Conservation (phyloP, 345 rosid genomes). For the Lumnitzera racemosa region DNA sequence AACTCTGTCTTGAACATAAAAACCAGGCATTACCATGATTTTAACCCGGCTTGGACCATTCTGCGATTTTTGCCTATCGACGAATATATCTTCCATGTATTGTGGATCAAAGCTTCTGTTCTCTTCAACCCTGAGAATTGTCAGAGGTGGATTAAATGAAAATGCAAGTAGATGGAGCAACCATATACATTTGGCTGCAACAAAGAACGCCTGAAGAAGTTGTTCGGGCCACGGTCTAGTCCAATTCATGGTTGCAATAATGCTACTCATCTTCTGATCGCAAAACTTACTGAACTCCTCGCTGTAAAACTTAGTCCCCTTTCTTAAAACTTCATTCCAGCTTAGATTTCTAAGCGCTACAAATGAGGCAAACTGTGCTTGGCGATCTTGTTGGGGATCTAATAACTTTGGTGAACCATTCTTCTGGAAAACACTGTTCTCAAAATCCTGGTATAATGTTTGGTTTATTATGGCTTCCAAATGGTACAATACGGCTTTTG, state of each 20-base stretch:
- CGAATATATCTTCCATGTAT: conserved; percentile 82
- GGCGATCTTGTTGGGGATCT: conserved; percentile 75
- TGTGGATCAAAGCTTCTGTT: conserved; percentile 56
- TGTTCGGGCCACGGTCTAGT: conserved; percentile 89
- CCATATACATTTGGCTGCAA: conserved; percentile 90
- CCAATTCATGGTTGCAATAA: conserved; percentile 72
- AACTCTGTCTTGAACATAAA: conserved; percentile 70
- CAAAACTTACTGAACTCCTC: conserved; percentile 95
- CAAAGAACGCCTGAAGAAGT: conserved; percentile 83
- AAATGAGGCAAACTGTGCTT: conserved; percentile 64
- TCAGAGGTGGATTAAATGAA: conserved; percentile 69
- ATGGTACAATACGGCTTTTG: conserved; percentile 67
- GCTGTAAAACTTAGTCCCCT: conserved; percentile 89
- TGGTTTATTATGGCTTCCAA: conserved; percentile 79
- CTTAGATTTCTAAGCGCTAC: conserved; percentile 77
- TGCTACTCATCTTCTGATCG: conserved; percentile 91
- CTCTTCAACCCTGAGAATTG: conserved; percentile 78
- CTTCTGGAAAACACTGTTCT: conserved; percentile 70
- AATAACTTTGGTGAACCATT: conserved; percentile 65
- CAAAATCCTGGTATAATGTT: conserved; percentile 79
- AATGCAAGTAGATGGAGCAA: conserved; percentile 91
- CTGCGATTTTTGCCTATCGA: conserved; percentile 45
- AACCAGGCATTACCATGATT: conserved; percentile 95
- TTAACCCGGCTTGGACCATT: conserved; percentile 48
- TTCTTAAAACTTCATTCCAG: conserved; percentile 86